Evolutionary conservation across 2,329 filamentous ascomycete species (phyloP).

Genomic region (Fusarium ambrosium): DNA sequence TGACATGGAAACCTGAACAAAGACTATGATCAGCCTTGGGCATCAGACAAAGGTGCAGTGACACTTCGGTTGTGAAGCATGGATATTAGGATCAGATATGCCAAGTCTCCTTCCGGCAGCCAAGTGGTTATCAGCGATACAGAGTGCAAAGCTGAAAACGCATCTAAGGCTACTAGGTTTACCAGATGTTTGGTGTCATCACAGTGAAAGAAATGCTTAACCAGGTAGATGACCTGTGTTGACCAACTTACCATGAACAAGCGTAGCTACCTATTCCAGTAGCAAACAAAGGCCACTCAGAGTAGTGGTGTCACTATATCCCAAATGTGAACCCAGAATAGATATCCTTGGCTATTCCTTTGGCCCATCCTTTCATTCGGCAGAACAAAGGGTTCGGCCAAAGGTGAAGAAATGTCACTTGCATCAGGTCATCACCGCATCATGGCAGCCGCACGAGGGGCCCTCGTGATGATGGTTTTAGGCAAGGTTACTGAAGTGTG

Average conservation of each 20-base stretch:
- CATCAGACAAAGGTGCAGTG: background rate
- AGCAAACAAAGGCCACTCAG: background rate
- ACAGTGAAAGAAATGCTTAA: conserved; percentile 11
- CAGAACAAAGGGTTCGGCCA: conserved; percentile 6
- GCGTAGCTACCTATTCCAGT: background rate
- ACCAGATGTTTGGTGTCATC: conserved; percentile 60
- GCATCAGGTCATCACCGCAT: conserved; percentile 77
- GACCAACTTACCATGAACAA: conserved; percentile 34
- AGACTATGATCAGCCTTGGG: conserved; percentile 32
- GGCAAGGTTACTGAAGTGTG: conserved; percentile 67
- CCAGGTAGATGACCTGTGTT: background rate
- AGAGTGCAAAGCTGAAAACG: conserved; percentile 41
- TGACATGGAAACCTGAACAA: background rate
- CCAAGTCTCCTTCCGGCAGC: conserved; percentile 45
- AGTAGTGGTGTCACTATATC: background rate
- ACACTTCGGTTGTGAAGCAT: conserved; percentile 2
- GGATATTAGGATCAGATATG: conserved; percentile 39
- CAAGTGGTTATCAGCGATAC: conserved; percentile 44
- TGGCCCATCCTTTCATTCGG: conserved; percentile 8
- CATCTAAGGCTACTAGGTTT: conserved; percentile 55
- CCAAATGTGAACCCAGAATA: background rate
- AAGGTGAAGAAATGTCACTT: conserved; percentile 64
- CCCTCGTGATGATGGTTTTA: conserved; percentile 79
- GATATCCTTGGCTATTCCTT: background rate
- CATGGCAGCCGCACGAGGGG: conserved; percentile 74